Base-by-base conservation (phyloP, 1,139 yeast genomes). In the Meyerozyma elateridarum region DNA sequence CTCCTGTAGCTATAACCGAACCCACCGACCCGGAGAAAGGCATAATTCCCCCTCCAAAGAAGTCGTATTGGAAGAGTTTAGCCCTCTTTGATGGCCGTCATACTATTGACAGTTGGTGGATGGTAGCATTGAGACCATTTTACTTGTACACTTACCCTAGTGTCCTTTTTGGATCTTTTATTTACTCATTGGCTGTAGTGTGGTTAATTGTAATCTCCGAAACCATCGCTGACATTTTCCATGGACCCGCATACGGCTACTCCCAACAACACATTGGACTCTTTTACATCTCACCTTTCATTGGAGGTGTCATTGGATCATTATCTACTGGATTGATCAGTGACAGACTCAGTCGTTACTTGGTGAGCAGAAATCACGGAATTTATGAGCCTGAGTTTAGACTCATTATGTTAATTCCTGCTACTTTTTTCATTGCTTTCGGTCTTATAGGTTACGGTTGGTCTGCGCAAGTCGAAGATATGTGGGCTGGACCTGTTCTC, bases 371-470 rank as follows among this genome's bases (percentile, higher is more conserved):
- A 27, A 77, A 77, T 40, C 49, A 61, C 21, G 83, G 83, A 2
- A 52, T 73, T 9, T 77, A 76, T 49, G 84, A 77, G 54, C 83
- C 84, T 2, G 84, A 77, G 48, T 76, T 70, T 46, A 61, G 84
- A 28, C 56, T 77, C 25, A 37, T 75, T 13, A 74, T 76, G 81
- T 55, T 74, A 20, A 32, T 71, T 5, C 79, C 80, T 1, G 42
- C 79, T 6, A 47, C 79, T 1, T 56, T 73, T 15, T 50, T 72
- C 25, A 61, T 71, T 28, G 40, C 52, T n/a, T 41, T 61, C 30
- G 84, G 83, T 2, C 55, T 76, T 32, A 68, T 76, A 63, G 83
- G 82, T 2, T 77, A 72, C 46, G 84, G 84, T 2, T 76, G 82
- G 82, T 60, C 79, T 3, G 51, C 77, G 1, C 51, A 60, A 20